phyloP scores from a whole-genome alignment of 208 protist genomes.

The Acanthamoeba healyi region DNA sequence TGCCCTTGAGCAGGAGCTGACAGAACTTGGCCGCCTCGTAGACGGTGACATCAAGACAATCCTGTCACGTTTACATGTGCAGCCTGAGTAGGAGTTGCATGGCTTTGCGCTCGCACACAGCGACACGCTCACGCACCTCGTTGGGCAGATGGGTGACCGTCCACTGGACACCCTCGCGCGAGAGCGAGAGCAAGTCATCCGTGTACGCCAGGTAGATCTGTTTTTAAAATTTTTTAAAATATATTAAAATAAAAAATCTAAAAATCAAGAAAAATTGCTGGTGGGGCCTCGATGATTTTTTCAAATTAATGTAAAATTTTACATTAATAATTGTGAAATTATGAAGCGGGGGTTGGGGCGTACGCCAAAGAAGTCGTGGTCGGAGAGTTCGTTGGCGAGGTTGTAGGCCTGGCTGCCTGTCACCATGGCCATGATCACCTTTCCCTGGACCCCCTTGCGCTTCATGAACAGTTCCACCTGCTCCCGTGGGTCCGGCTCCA shows the following conservation, averaged over 20 bases:
- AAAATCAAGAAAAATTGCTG: not conserved
- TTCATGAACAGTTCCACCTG: constrained; percentile 50
- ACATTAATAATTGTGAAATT: not conserved
- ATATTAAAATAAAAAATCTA: not conserved
- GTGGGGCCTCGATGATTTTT: too few species aligned
- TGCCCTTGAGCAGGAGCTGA: constrained; percentile 64
- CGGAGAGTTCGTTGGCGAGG: constrained; percentile 46
- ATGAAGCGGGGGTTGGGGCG: not conserved
- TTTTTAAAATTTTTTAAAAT: not conserved
- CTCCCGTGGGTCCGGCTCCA: not conserved
- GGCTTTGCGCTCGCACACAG: too few species aligned
- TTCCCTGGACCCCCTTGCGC: constrained; percentile 4
- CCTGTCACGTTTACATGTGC: not conserved
- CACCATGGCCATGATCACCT: constrained; percentile 65
- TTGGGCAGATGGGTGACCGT: constrained; percentile 11
- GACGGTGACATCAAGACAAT: constrained; percentile 43
- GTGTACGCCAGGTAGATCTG: constrained; percentile 35
- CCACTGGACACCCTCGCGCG: constrained; percentile 18
- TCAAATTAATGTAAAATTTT: too few species aligned
- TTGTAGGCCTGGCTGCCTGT: constrained; percentile 73
- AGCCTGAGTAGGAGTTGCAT: too few species aligned
- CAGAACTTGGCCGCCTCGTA: constrained; percentile 69
- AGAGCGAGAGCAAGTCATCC: constrained; percentile 62
- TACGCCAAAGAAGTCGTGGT: constrained; percentile 66
- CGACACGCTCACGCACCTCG: constrained; percentile 2